Base-by-base conservation (phyloP, 495 filamentous ascomycete genomes). In the Penicillium cataractarum region DNA sequence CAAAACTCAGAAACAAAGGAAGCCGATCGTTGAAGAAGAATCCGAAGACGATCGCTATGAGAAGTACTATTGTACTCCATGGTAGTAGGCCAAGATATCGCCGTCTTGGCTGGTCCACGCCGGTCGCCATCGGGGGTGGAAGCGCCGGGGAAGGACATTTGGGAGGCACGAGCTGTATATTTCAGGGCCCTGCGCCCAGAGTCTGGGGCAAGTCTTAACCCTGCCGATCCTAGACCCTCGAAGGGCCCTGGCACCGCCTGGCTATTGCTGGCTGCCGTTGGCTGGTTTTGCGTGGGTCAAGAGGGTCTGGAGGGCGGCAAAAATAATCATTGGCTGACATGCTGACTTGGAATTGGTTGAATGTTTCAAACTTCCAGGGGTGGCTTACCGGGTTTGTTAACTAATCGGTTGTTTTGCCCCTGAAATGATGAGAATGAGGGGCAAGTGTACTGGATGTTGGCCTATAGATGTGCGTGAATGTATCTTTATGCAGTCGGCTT, bases 21-120 rank as follows among this genome's bases (percentile, higher is more conserved):
- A 37, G 7, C 15, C 35, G 57, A 53, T 26, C 29, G 13, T 35
- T 35, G 51, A 54, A 54, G 21, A 19, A 35, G 15, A 12, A 35
- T 19, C 51, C 51, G 17, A 21, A 46, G 33, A 31, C 22, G 9
- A 57, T 44, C 21, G 35, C 37, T 17, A 40, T 57, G 6, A 26
- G 26, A 17, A 44, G 19, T 12, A 22, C 42, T 21, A 60, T 48
- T 21, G 22, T 32, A 58, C 55, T 56, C 31, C 46, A 39, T 12
- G 48, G 31, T 9, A 37, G 46, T 6, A 44, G 7, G 35, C 27
- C 24, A 26, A 44, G 37, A 57, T 27, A 13, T 50, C 22, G 46
- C 46, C 46, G 22, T 29, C 51, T 21, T 54, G 51, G 51, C 29
- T 22, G 51, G 29, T 32, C 51, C 24, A 5, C 29, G 27, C 29